These are phyloP conservation scores for Protostelium mycophagum DNA, from an alignment of 78 protist species.

Conservation along the genomic window DNA sequence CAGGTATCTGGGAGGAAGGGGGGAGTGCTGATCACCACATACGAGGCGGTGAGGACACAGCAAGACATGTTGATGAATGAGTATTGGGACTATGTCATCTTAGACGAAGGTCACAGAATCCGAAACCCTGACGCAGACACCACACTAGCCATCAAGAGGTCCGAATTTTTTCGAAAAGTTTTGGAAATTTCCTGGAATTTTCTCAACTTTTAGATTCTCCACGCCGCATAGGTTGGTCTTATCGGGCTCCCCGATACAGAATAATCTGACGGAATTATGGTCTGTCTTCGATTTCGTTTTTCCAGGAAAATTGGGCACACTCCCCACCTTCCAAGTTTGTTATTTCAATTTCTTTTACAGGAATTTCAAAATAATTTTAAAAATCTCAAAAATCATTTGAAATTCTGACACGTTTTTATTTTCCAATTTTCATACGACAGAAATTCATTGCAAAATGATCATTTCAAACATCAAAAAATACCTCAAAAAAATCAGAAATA, in stretches of 20 bases:
- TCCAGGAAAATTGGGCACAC: slow-evolving; percentile 91
- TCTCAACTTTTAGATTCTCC: slow-evolving; percentile 6
- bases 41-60: slow-evolving; percentile 52
- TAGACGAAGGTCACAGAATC: slow-evolving; percentile 98
- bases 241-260: slow-evolving; percentile 97
- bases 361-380: too few species aligned
- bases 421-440: too few species aligned
- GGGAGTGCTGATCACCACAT: slow-evolving; percentile 85
- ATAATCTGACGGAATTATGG: slow-evolving; percentile 96
- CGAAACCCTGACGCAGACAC: slow-evolving; percentile 92
- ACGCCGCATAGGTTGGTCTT: slow-evolving; percentile 88
- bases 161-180: background rate
- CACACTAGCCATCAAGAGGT: slow-evolving; percentile 79
- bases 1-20: slow-evolving; percentile 7
- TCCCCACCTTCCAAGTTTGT: slow-evolving; percentile 44
- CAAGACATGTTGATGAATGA: slow-evolving; percentile 13
- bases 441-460: too few species aligned
- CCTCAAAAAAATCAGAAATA: too few species aligned
- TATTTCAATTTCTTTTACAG: too few species aligned
- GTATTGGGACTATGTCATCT: slow-evolving; percentile 79
- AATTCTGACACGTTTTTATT: too few species aligned
- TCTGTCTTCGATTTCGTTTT: slow-evolving; percentile 95
- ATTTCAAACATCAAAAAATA: too few species aligned
- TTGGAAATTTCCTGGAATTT: background rate
- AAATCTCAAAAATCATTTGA: too few species aligned